Conservation (phyloP, 2,329 filamentous ascomycete genomes). For the Phyllosticta citrichinensis region DNA sequence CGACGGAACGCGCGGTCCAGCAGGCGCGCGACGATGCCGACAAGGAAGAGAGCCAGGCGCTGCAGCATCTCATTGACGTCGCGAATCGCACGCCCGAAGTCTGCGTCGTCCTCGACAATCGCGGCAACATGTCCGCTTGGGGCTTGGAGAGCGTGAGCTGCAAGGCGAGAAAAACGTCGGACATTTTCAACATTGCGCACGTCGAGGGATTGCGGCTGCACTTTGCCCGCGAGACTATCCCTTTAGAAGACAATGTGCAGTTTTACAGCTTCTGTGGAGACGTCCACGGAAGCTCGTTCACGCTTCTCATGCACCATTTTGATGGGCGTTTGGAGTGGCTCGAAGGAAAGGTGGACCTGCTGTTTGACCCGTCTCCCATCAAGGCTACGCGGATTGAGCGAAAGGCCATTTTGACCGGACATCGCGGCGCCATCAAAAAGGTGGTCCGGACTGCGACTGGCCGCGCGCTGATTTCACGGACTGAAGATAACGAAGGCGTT, state of each 20-base stretch:
- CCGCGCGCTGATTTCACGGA: slow-evolving; percentile 69
- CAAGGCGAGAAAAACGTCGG: slow-evolving; percentile 53
- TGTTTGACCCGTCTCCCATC: slow-evolving; percentile 62
- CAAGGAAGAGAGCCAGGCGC: slow-evolving; percentile 56
- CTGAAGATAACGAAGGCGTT: slow-evolving; percentile 65
- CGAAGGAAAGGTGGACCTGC: slow-evolving; percentile 63
- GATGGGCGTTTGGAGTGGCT: slow-evolving; percentile 78
- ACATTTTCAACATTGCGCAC: slow-evolving; percentile 80
- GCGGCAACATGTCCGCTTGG: slow-evolving; percentile 83
- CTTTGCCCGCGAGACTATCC: slow-evolving; percentile 24
- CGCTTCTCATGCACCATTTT: slow-evolving; percentile 72
- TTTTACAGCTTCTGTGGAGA: slow-evolving; percentile 63
- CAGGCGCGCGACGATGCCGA: slow-evolving; percentile 39
- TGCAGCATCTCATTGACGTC: slow-evolving; percentile 78
- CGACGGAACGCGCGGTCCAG: slow-evolving; percentile 67
- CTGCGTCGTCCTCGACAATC: slow-evolving; percentile 73
- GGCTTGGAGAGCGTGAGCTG: slow-evolving; percentile 78
- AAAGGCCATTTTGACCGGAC: slow-evolving; percentile 69
- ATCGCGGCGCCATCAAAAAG: slow-evolving; percentile 70
- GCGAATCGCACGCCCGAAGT: slow-evolving; percentile 80
- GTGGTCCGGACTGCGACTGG: slow-evolving; percentile 80
- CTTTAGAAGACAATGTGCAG: slow-evolving; percentile 50
- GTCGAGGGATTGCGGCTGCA: slow-evolving; percentile 48
- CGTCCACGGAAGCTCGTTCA: slow-evolving; percentile 52
- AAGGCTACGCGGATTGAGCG: slow-evolving; percentile 49